These are phyloP conservation scores for Lepidium aucheri DNA, from an alignment of 345 rosid genomes.

Conservation along the genomic window DNA sequence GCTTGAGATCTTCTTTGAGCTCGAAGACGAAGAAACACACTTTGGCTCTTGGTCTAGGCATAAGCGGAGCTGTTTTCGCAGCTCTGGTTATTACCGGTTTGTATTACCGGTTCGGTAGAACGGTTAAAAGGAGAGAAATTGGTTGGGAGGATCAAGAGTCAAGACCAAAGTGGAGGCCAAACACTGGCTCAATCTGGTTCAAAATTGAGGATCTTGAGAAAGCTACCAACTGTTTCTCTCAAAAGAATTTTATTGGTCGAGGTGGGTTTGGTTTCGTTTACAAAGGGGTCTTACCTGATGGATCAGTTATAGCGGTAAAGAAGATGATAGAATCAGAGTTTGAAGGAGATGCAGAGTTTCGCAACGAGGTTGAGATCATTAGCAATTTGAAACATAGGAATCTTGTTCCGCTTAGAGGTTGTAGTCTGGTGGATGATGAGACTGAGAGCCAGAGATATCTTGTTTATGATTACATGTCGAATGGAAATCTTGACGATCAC, in stretches of 20 bases:
- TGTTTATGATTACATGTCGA: constrained; percentile 83
- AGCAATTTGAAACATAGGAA: constrained; percentile 89
- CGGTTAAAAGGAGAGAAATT: constrained; percentile 9
- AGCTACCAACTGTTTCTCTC: constrained; percentile 66
- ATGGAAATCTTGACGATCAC: constrained; percentile 83
- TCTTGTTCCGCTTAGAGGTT: constrained; percentile 78
- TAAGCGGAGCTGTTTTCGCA: constrained; percentile 57
- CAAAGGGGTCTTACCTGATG: constrained; percentile 66
- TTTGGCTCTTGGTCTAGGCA: constrained; percentile 45
- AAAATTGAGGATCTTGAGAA: constrained; percentile 72
- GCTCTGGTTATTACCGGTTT: constrained; percentile 41
- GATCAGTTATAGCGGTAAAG: constrained; percentile 73
- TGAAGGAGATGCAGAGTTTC: constrained; percentile 74
- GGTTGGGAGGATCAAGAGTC: constrained; percentile 43
- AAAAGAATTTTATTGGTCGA: constrained; percentile 72
- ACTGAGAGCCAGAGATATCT: constrained; percentile 50
- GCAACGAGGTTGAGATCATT: constrained; percentile 92
- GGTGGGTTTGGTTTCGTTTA: constrained; percentile 88
- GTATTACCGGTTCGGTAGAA: constrained; percentile 50
- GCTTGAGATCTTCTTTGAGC: constrained; percentile 28
- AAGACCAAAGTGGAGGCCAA: constrained; percentile 61
- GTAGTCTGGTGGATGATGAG: constrained; percentile 57
- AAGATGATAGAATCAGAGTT: constrained; percentile 72
- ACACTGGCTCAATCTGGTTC: constrained; percentile 87
- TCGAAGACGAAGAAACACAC: constrained; percentile 23